A percentile compares a stretch with the other conserved stretches of the same genome.
These are phyloP conservation scores for Aegilops speltoides DNA, from an alignment of 176 grass and related monocot genomes.

Conservation along the genomic window DNA sequence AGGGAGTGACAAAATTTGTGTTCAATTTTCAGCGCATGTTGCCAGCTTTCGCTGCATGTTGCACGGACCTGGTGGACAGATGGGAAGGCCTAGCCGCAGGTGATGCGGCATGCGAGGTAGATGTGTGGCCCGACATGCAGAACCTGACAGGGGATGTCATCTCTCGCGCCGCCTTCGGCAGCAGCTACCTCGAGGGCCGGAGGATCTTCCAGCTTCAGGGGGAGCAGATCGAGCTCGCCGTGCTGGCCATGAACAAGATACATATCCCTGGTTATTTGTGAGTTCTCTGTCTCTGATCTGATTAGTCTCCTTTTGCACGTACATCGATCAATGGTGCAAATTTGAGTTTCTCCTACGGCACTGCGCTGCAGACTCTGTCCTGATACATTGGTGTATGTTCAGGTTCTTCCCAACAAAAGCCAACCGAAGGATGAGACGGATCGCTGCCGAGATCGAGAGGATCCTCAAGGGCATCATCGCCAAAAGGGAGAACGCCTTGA, in stretches of 20 bases:
- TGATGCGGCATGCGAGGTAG: slow-evolving; percentile 43
- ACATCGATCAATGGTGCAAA: background rate
- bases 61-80: slow-evolving; percentile 45
- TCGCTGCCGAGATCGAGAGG: slow-evolving; percentile 33
- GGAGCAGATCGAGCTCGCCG: slow-evolving; percentile 42
- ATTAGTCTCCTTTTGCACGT: background rate
- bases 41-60: slow-evolving; percentile 55
- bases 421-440: slow-evolving; percentile 63
- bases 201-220: slow-evolving; percentile 65
- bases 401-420: slow-evolving; percentile 49
- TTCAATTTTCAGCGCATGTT: slow-evolving; percentile 47
- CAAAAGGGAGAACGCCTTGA: slow-evolving; percentile 52
- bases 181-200: slow-evolving; percentile 65
- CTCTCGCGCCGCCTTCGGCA: slow-evolving; percentile 74
- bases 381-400: background rate
- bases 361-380: background rate
- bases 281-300: background rate
- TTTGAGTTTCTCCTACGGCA: background rate
- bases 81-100: slow-evolving; percentile 47
- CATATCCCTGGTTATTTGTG: slow-evolving; percentile 71
- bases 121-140: slow-evolving; percentile 64
- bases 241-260: slow-evolving; percentile 25
- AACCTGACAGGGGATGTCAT: slow-evolving; percentile 66
- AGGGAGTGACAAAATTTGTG: background rate
- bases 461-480: slow-evolving; percentile 59